Conservation (phyloP, 1,284 basidiomycete species). For the Malassezia slooffiae region DNA sequence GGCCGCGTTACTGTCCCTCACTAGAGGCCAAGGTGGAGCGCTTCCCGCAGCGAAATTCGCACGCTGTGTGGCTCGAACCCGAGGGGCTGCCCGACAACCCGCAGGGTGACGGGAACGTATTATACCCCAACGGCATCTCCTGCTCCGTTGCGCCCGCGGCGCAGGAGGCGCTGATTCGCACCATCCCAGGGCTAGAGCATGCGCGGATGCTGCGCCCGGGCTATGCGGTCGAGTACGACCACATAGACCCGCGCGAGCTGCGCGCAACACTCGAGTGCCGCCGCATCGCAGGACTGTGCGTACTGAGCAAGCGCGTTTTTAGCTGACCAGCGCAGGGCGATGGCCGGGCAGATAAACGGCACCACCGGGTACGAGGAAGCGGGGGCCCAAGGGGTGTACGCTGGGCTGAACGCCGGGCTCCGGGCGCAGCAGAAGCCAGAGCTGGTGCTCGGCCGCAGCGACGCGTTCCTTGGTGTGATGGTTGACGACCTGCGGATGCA, state of each 20-base stretch:
- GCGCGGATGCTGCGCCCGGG: conserved; percentile 70
- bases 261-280: conserved; percentile 69
- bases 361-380: conserved; percentile 89
- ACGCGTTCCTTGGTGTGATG: conserved; percentile 76
- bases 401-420: conserved; percentile 75
- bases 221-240: conserved; percentile 85
- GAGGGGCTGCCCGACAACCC: conserved; percentile 74
- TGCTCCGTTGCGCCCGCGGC: conserved; percentile 72
- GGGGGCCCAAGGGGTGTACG: conserved; percentile 70
- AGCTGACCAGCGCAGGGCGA: background rate
- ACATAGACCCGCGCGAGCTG: conserved; percentile 74
- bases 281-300: conserved; percentile 53
- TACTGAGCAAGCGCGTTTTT: no score
- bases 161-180: conserved; percentile 67
- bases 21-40: conserved; percentile 73
- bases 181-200: conserved; percentile 70
- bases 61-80: conserved; percentile 77
- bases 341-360: conserved; percentile 46
- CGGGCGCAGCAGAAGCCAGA: conserved; percentile 54
- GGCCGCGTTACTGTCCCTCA: conserved; percentile 80
- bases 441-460: conserved; percentile 63
- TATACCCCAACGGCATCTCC: conserved; percentile 81
- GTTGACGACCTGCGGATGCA: conserved; percentile 78
- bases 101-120: conserved; percentile 53
- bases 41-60: conserved; percentile 60